Percentiles rank a stretch among this genome's conserved stretches.
These are phyloP conservation scores for Westerdykella sp. DNA, from an alignment of 2,329 filamentous ascomycete genomes.

Conservation along the genomic window DNA sequence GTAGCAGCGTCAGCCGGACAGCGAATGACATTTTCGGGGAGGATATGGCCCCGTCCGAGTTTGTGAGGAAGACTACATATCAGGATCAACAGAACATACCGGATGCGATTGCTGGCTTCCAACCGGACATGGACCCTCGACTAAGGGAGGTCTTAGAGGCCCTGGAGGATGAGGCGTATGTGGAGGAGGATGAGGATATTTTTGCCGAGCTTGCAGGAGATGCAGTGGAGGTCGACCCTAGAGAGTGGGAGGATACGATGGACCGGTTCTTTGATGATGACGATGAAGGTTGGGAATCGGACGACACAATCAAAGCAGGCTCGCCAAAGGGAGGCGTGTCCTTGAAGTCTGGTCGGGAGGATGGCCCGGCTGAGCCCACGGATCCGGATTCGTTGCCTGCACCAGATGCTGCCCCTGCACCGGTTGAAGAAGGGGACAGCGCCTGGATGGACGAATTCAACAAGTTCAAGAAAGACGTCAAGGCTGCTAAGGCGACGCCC, in stretches of 20 bases:
- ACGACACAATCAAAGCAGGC: constrained; percentile 71
- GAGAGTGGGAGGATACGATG: constrained; percentile 66
- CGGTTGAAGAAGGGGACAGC: constrained; percentile 51
- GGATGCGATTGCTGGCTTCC: constrained; percentile 85
- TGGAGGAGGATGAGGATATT: constrained; percentile 76
- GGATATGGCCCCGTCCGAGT: constrained; percentile 72
- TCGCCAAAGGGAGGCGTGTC: constrained; percentile 19
- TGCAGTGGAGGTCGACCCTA: constrained; percentile 65
- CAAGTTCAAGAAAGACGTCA: constrained; percentile 79
- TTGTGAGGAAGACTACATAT: constrained; percentile 70
- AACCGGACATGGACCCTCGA: constrained; percentile 95
- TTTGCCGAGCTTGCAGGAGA: constrained; percentile 68
- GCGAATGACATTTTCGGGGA: constrained; percentile 58
- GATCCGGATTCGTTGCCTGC: constrained; percentile 39
- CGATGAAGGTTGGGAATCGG: constrained; percentile 90
- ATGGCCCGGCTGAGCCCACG: constrained; percentile 40
- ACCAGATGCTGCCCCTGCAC: constrained; percentile 27
- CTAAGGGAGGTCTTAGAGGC: constrained; percentile 88
- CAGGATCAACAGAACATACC: constrained; percentile 91
- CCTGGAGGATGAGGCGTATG: constrained; percentile 89
- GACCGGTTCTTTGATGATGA: constrained; percentile 44
- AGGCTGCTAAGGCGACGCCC: constrained; percentile 40
- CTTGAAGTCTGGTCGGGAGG: constrained; percentile 36
- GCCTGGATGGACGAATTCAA: constrained; percentile 91
- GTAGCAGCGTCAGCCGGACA: constrained; percentile 37